Evolutionary conservation across 2,329 filamentous ascomycete genomes (phyloP).

Genomic region (Cordyceps fumosorosea): DNA sequence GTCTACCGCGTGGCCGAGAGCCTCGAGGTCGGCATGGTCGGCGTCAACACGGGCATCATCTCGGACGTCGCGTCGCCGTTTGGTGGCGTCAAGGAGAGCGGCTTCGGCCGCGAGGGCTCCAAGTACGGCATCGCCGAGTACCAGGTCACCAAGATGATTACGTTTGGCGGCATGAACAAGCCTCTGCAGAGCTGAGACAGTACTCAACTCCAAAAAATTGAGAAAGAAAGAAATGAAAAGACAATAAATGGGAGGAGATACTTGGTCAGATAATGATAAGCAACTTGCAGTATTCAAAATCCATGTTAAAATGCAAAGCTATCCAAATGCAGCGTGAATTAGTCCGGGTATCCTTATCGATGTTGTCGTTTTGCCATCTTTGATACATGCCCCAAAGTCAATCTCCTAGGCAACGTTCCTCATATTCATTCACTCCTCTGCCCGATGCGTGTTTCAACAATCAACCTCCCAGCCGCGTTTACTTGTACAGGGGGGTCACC

Average conservation of each 20-base stretch:
- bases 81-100: conserved; percentile 76
- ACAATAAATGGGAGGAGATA: background rate
- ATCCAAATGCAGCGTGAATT: background rate
- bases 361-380: background rate
- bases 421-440: background rate
- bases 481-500: background rate
- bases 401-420: background rate
- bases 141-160: conserved; percentile 60
- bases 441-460: background rate
- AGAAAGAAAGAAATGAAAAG: background rate
- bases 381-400: background rate
- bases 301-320: background rate
- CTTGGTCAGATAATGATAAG: background rate
- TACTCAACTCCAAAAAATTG: background rate
- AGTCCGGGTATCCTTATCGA: background rate
- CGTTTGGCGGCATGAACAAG: conserved; percentile 49
- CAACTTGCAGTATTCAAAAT: background rate
- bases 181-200: conserved; percentile 40
- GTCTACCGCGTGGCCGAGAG: conserved; percentile 58
- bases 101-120: conserved; percentile 73
- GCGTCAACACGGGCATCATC: conserved; percentile 69
- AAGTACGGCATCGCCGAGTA: conserved; percentile 74
- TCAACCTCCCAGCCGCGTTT: background rate
- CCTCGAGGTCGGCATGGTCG: conserved; percentile 81
- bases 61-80: conserved; percentile 57